Base-by-base conservation (phyloP, 2,329 filamentous ascomycete genomes). In the Periconia macrospinosa region DNA sequence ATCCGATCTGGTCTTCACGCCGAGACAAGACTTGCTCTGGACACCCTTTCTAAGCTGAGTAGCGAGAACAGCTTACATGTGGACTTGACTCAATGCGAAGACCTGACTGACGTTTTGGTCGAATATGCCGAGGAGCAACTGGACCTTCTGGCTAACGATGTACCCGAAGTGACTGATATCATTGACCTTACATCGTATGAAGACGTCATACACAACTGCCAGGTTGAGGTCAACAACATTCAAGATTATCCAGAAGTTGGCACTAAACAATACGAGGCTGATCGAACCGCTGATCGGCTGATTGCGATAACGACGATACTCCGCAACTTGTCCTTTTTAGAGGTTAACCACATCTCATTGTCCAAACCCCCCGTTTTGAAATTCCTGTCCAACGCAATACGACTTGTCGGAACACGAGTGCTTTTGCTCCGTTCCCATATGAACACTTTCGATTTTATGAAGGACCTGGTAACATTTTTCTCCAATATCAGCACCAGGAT, bases 401-500 rank as follows among this genome's bases (percentile, higher is more conserved):
- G 92, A 55, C 90, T 94, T 61, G 81, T 97, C 14, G 94, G 93
- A 30, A 97, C 92, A 3, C 88, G 92, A 14, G 91, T 91, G 62
- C 90, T 93, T 82, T 82, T 97, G 30, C 78, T 97, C 41, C 86
- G 91, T 40, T 91, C 87, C 3, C 84, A 94, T 60, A 81, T 84
- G 67, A 96, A 97, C 74, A 94, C 90, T 0, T 79, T 97, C 60
- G 94, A 99, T 73, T 93, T 97, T 66, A 96, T 97, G 90, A 99
- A 99, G 76, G 94, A 99, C 72, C 80, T 92, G 30, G 85, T 97
- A 53, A 88, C 91, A 15, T 86, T 96, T 61, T 80, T 99, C 50
- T 97, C 93, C 52, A 97, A 99, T 72, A 85, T 95, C 45, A 87
- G 92, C 8, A 86, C 90, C 45, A 84, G 85, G 10, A 83, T 97